Percentiles rank a stretch among this genome's conserved stretches.
These are phyloP conservation scores for Lophiostoma macrostomum DNA, from an alignment of 495 filamentous ascomycete genomes.

Conservation along the genomic window DNA sequence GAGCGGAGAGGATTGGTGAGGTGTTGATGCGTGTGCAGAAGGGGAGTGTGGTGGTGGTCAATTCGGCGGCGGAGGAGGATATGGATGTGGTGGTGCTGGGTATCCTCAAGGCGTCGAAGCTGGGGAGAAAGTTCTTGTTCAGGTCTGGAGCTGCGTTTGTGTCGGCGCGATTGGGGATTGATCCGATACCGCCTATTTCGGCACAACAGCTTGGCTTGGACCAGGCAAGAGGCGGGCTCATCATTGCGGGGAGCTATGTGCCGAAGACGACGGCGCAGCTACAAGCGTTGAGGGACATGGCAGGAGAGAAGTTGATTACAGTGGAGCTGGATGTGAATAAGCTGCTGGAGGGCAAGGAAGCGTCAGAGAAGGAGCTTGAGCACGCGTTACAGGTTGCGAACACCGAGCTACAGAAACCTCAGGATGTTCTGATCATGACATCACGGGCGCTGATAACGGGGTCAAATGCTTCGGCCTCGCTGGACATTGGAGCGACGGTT, in stretches of 20 bases:
- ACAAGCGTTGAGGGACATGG: slow-evolving; percentile 40
- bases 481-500: slow-evolving; percentile 48
- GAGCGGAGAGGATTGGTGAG: slow-evolving; percentile 42
- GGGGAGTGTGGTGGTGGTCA: slow-evolving; percentile 49
- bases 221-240: slow-evolving; percentile 46
- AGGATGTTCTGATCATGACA: slow-evolving; percentile 54
- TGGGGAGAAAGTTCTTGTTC: slow-evolving; percentile 51
- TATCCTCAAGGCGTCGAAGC: slow-evolving; percentile 45
- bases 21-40: slow-evolving; percentile 40
- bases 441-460: slow-evolving; percentile 51
- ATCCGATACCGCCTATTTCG: slow-evolving; percentile 46
- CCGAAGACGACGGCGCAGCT: slow-evolving; percentile 55
- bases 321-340: slow-evolving; percentile 49
- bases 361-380: slow-evolving; percentile 11
- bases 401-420: slow-evolving; percentile 36
- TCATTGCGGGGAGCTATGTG: slow-evolving; percentile 54
- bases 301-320: slow-evolving; percentile 44
- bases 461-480: slow-evolving; percentile 44
- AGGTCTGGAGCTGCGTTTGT: slow-evolving; percentile 55
- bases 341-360: slow-evolving; percentile 42
- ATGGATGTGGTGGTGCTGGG: slow-evolving; percentile 52
- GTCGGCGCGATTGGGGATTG: slow-evolving; percentile 52
- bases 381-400: slow-evolving; percentile 24
- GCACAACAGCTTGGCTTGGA: slow-evolving; percentile 44
- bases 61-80: slow-evolving; percentile 52